These are phyloP conservation scores for Calonectria montana DNA, from an alignment of 2,329 filamentous ascomycete species.

Conservation along the genomic window DNA sequence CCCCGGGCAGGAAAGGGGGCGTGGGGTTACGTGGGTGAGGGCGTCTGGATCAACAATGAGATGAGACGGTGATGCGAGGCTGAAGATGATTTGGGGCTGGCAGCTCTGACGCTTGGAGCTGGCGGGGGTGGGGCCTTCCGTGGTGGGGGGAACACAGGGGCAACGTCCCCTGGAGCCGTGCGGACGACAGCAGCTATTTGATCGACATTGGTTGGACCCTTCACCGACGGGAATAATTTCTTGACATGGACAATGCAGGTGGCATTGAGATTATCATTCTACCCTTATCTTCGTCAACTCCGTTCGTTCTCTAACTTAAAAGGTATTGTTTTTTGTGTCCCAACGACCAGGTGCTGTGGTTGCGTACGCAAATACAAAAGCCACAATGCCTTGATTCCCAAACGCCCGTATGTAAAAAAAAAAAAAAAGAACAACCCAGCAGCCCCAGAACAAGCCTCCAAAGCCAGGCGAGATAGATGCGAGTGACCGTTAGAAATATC, in stretches of 20 bases:
- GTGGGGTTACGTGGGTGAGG: neutral
- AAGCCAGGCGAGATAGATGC: slow-evolving; percentile 11
- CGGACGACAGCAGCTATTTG: neutral
- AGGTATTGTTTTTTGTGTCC: slow-evolving; percentile 15
- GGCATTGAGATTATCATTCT: slow-evolving; percentile 13
- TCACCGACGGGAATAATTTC: neutral
- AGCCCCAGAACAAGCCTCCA: slow-evolving; percentile 11
- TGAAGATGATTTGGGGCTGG: slow-evolving; percentile 28
- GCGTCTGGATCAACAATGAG: neutral
- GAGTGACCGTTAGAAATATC: slow-evolving; percentile 19
- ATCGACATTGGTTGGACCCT: neutral
- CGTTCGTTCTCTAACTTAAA: slow-evolving; percentile 3
- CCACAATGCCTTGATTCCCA: slow-evolving; percentile 15
- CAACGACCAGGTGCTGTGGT: slow-evolving; percentile 17
- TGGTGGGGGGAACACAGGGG: slow-evolving; percentile 24
- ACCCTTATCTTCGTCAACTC: neutral
- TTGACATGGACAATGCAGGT: neutral
- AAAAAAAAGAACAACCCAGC: slow-evolving; percentile 19
- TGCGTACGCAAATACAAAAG: slow-evolving; percentile 18
- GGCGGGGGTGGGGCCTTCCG: slow-evolving; percentile 38
- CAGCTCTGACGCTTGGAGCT: slow-evolving; percentile 20
- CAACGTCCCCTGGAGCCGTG: slow-evolving; percentile 15
- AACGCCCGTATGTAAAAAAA: slow-evolving; percentile 21
- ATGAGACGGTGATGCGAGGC: slow-evolving; percentile 21
- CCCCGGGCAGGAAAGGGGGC: neutral